Evolutionary conservation across 2,329 filamentous ascomycete genomes (phyloP).

Genomic region (Mycosphaerella sp.): DNA sequence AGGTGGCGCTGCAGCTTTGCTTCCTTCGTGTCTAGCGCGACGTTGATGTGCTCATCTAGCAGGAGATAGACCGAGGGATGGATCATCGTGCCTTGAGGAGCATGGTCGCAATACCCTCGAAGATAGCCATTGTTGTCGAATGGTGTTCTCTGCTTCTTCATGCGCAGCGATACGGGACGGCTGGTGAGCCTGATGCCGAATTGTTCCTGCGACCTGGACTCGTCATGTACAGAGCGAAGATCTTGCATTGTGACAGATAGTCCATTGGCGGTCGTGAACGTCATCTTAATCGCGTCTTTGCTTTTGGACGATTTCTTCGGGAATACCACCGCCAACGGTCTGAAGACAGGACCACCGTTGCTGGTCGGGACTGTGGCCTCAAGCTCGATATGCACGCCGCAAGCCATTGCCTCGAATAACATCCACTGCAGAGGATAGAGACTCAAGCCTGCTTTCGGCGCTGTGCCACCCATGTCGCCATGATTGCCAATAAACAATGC

Average conservation of each 20-base stretch:
- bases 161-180: conserved; percentile 13
- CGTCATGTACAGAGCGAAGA: conserved; percentile 23
- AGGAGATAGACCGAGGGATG: conserved; percentile 34
- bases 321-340: conserved; percentile 17
- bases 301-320: conserved; percentile 11
- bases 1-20: conserved; percentile 26
- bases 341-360: background rate
- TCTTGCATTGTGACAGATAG: conserved; percentile 23
- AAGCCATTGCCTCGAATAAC: conserved; percentile 30
- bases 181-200: conserved; percentile 19
- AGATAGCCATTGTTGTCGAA: conserved; percentile 21
- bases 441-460: conserved; percentile 35
- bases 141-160: conserved; percentile 17
- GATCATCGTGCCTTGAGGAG: conserved; percentile 31
- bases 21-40: conserved; percentile 26
- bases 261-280: conserved; percentile 20
- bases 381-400: conserved; percentile 13
- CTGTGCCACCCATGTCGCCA: conserved; percentile 36
- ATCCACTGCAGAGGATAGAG: conserved; percentile 43
- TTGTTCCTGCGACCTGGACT: conserved; percentile 5
- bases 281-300: conserved; percentile 12
- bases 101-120: conserved; percentile 23
- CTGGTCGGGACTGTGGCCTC: conserved; percentile 5
- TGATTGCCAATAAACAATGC: conserved; percentile 40
- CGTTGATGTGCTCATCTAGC: conserved; percentile 29